These are phyloP conservation scores for Leishmania guyanensis DNA, from an alignment of 208 protist species.

Conservation along the genomic window DNA sequence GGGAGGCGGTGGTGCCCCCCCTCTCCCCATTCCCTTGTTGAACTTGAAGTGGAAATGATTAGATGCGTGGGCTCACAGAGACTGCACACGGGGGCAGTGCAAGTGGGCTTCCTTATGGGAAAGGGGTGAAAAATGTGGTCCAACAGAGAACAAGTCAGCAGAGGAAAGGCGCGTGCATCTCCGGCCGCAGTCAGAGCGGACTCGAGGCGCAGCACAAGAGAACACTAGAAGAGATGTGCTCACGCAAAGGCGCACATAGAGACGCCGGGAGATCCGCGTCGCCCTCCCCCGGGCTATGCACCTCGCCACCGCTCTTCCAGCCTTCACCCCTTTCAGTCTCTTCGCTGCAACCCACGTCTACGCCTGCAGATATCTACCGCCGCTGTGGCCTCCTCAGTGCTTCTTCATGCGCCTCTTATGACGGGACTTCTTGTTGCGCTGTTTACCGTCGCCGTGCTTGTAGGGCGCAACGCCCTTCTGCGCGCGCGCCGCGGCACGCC, in stretches of 20 bases:
- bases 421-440: constrained; percentile 77
- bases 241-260: neutral
- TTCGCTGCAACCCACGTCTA: neutral
- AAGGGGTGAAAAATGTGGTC: neutral
- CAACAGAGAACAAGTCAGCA: neutral
- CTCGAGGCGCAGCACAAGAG: neutral
- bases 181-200: neutral
- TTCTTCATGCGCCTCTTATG: constrained; percentile 63
- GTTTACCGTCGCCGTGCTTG: constrained; percentile 58
- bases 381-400: constrained; percentile 40
- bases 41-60: neutral
- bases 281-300: neutral
- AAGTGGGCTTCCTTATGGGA: neutral
- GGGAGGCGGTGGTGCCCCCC: no score
- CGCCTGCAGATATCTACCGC: neutral
- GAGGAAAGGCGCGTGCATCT: neutral
- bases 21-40: neutral
- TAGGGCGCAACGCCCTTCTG: constrained; percentile 59
- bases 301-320: neutral
- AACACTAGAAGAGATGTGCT: neutral
- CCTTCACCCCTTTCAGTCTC: neutral
- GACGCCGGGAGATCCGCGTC: neutral
- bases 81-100: neutral
- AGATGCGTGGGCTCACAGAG: neutral
- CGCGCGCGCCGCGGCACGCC: constrained; percentile 62